phyloP scores from a whole-genome alignment of 225 moss, liverwort and hornwort species.

The Climacium dendroides region DNA sequence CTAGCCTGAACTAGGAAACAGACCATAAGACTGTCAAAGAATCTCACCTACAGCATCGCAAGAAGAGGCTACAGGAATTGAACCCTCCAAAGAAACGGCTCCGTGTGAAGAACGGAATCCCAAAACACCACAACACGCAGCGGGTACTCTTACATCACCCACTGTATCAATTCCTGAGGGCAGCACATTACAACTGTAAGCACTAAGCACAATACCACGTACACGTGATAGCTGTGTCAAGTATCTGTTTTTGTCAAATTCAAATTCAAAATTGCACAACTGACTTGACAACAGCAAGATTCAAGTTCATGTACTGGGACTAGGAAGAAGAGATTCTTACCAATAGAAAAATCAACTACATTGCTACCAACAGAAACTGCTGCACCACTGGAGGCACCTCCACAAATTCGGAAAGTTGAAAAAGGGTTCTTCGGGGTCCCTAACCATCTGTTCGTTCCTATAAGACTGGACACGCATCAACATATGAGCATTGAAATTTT shows the following conservation, averaged over 20 bases:
- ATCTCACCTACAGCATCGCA: constrained; percentile 20
- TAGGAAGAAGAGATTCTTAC: neutral
- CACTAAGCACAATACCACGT: neutral
- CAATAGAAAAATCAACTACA: constrained; percentile 15
- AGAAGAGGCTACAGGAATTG: constrained; percentile 18
- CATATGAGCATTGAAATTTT: neutral
- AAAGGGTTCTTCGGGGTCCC: constrained; percentile 20
- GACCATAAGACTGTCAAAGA: neutral
- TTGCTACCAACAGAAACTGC: constrained; percentile 19
- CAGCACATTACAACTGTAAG: neutral
- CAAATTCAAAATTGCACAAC: neutral
- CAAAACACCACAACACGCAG: constrained; percentile 23
- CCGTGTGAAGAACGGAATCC: constrained; percentile 24
- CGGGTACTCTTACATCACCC: constrained; percentile 28
- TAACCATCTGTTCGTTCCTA: constrained; percentile 20
- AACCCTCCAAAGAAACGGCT: constrained; percentile 13
- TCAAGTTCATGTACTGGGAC: neutral
- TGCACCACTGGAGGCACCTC: constrained; percentile 28
- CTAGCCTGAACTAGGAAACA: neutral
- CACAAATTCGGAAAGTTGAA: constrained; percentile 13
- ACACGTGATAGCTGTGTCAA: neutral
- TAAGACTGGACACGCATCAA: neutral
- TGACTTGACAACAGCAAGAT: neutral
- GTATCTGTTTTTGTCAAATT: neutral
- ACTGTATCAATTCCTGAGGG: constrained; percentile 22